phyloP scores from a whole-genome alignment of 768 basidiomycete genomes.

The Leccinum variicolor region DNA sequence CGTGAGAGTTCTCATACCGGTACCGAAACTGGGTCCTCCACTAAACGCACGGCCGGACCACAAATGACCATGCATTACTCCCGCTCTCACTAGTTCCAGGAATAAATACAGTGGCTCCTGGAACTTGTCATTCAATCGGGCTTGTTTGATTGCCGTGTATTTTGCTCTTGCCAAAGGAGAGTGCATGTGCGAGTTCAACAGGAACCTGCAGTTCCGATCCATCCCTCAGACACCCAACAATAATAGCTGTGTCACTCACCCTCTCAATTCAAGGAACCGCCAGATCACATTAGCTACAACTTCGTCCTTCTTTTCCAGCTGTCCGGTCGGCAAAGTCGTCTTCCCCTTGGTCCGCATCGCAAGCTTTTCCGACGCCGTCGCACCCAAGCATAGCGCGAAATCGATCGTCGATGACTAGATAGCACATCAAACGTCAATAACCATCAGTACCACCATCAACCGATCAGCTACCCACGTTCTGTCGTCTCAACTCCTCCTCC shows the following conservation, averaged over 20 bases:
- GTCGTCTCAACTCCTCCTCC: conserved; percentile 92
- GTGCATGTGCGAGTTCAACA: conserved; percentile 84
- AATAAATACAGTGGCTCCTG: conserved; percentile 95
- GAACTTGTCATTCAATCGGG: conserved; percentile 95
- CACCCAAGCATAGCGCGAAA: conserved; percentile 90
- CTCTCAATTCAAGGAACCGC: conserved; percentile 94
- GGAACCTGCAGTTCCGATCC: conserved; percentile 56
- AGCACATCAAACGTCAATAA: conserved; percentile 21
- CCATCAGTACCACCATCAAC: conserved; percentile 18
- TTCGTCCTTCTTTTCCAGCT: conserved; percentile 97
- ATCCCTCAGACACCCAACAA: conserved; percentile 5
- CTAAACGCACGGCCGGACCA: conserved; percentile 89
- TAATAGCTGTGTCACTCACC: conserved; percentile 44
- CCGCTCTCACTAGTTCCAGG: conserved; percentile 93
- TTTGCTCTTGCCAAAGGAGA: conserved; percentile 90
- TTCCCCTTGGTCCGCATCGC: conserved; percentile 80
- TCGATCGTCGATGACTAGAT: conserved; percentile 94
- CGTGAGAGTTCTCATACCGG: conserved; percentile 53
- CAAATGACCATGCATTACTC: conserved; percentile 91
- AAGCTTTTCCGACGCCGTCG: conserved; percentile 76
- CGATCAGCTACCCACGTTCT: conserved; percentile 69
- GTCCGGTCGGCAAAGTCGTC: conserved; percentile 36
- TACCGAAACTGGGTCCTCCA: conserved; percentile 94
- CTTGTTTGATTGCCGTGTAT: conserved; percentile 71
- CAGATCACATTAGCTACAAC: conserved; percentile 97